Evolutionary conservation across 805 yeast genomes (phyloP).

Genomic region (Tetrapisispora fleetii): DNA sequence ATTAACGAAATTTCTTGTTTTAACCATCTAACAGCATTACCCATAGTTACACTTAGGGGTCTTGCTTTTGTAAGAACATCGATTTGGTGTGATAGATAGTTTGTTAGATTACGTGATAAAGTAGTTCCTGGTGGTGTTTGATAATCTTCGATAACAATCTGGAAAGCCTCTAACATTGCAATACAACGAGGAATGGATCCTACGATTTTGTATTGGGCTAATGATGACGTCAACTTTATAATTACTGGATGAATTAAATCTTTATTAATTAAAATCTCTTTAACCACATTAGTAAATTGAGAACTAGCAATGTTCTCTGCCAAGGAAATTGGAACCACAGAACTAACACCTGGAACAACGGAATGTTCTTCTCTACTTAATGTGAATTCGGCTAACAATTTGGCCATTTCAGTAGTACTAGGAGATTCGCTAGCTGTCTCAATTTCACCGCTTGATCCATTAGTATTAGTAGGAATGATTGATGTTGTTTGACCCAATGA

Average conservation of each 20-base stretch:
- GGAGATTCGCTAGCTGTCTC: not conserved
- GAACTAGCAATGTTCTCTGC: constrained; percentile 20
- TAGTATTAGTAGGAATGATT: constrained; percentile 1
- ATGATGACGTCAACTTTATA: constrained; percentile 64
- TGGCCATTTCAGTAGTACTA: constrained; percentile 12
- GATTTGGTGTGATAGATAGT: constrained; percentile 82
- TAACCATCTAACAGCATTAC: constrained; percentile 94
- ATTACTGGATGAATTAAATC: constrained; percentile 80
- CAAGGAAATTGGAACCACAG: constrained; percentile 37
- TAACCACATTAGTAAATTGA: constrained; percentile 22
- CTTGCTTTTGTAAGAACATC: constrained; percentile 86
- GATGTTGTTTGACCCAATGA: constrained; percentile 5
- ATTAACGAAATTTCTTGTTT: constrained; percentile 85
- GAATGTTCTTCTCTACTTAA: constrained; percentile 21
- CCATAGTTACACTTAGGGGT: constrained; percentile 90
- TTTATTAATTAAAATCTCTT: constrained; percentile 25
- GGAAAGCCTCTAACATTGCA: constrained; percentile 78
- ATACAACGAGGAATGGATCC: constrained; percentile 83
- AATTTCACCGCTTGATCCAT: constrained; percentile 1
- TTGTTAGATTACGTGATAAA: constrained; percentile 77
- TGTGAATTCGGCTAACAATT: constrained; percentile 20
- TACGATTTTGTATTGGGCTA: constrained; percentile 74
- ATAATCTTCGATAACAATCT: constrained; percentile 69
- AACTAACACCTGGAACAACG: constrained; percentile 32
- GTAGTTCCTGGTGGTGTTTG: constrained; percentile 79